Evolutionary conservation across 768 basidiomycete species (phyloP).

Genomic region (Rhizopogon sp.): DNA sequence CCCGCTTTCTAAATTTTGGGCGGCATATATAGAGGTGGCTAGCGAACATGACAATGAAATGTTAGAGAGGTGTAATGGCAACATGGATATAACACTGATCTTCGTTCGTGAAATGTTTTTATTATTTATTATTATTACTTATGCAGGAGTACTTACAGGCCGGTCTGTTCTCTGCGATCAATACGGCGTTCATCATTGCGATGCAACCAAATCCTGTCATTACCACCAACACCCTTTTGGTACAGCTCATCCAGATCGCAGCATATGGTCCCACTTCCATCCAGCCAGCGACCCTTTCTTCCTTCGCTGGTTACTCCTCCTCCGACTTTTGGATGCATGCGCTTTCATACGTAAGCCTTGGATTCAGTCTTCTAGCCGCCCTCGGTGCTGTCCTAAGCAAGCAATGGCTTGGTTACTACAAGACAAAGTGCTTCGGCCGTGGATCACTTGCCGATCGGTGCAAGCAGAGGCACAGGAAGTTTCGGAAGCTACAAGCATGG

Average conservation of each 20-base stretch:
- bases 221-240: constrained; percentile 7
- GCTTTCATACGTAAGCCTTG: constrained; percentile 6
- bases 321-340: constrained; percentile 5
- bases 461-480: constrained; percentile 3
- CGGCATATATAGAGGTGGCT: neutral
- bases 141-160: neutral
- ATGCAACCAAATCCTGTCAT: constrained; percentile 6
- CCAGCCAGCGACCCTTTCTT: neutral
- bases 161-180: constrained; percentile 9
- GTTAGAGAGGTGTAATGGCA: neutral
- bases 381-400: constrained; percentile 8
- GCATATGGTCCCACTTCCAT: too few species aligned
- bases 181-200: constrained; percentile 5
- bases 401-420: too few species aligned
- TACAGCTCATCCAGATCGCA: constrained; percentile 2
- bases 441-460: constrained; percentile 8
- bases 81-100: constrained; percentile 3
- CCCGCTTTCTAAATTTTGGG: neutral
- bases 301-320: neutral
- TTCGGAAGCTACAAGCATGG: constrained; percentile 6
- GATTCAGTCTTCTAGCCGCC: constrained; percentile 5
- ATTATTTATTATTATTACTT: too few species aligned
- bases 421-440: neutral
- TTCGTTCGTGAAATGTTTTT: neutral
- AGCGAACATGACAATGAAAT: constrained; percentile 1